phyloP scores from a whole-genome alignment of 164 flowering plant genomes.

The Kingdonia uniflora region DNA sequence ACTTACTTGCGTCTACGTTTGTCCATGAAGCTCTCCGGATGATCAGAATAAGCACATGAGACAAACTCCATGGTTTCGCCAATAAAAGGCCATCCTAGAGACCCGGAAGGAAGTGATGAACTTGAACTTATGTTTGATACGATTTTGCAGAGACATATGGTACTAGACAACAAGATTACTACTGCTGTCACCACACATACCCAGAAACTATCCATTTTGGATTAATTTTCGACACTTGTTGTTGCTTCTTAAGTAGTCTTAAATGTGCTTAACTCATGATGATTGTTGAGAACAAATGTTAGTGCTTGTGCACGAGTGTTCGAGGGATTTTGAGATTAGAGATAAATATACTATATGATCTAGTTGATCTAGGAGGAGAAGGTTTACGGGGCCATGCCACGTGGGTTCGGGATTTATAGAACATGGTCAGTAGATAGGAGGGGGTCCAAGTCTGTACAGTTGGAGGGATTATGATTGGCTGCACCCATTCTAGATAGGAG shows the following conservation, averaged over 20 bases:
- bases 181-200: conserved; percentile 12
- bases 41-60: conserved; percentile 66
- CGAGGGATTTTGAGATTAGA: not conserved
- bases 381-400: too few species aligned
- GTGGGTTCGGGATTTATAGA: too few species aligned
- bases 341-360: not conserved
- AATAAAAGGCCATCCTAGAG: conserved; percentile 75
- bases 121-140: conserved; percentile 13
- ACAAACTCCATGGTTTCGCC: conserved; percentile 91
- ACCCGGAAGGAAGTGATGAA: conserved; percentile 49
- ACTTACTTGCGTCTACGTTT: conserved; percentile 70
- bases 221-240: not conserved
- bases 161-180: conserved; percentile 13
- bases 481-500: too few species aligned
- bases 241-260: conserved; percentile 3
- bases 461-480: too few species aligned
- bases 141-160: conserved; percentile 19
- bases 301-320: not conserved
- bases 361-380: not conserved
- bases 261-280: conserved; percentile 6
- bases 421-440: too few species aligned
- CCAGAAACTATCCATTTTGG: conserved; percentile 23
- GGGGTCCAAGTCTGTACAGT: too few species aligned
- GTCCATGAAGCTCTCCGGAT: conserved; percentile 82
- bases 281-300: not conserved